Conservation (phyloP, 192 early-diverging fungal species). For the Coemansia sp. region DNA sequence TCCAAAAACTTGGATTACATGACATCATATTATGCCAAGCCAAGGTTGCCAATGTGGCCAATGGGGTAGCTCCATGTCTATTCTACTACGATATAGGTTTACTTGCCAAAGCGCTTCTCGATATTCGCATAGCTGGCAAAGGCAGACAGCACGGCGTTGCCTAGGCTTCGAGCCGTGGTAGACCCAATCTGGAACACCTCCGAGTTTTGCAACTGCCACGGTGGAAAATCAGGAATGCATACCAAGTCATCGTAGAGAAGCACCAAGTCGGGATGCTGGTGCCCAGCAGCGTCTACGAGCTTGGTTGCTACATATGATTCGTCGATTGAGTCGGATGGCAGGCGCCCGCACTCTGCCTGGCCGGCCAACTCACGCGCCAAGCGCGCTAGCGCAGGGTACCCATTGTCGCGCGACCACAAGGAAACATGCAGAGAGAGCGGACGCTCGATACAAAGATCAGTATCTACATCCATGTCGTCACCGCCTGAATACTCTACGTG, state of each 20-base stretch:
- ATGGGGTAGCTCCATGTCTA: constrained; percentile 5
- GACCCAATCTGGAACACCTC: constrained; percentile 42
- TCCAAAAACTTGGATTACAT: not conserved
- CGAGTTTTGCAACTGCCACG: constrained; percentile 51
- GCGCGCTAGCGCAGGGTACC: constrained; percentile 31
- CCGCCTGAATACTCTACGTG: constrained; percentile 12
- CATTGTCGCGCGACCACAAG: constrained; percentile 47
- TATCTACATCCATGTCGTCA: constrained; percentile 8
- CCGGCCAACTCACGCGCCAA: constrained; percentile 25
- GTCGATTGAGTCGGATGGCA: constrained; percentile 21
- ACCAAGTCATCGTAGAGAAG: constrained; percentile 39
- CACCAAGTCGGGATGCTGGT: constrained; percentile 40
- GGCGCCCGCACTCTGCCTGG: constrained; percentile 13
- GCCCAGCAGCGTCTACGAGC: constrained; percentile 27
- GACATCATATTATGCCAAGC: not conserved
- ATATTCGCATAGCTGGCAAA: constrained; percentile 44
- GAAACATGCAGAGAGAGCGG: constrained; percentile 24
- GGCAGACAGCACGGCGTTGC: constrained; percentile 27
- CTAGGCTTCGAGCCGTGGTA: constrained; percentile 21
- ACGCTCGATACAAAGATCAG: not conserved
- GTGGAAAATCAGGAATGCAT: constrained; percentile 49
- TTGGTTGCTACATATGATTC: constrained; percentile 15
- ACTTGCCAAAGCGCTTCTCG: constrained; percentile 51
- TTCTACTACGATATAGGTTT: not conserved
- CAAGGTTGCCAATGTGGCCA: not conserved